Conservation (phyloP, 1,139 yeast species). For the Magnusiomyces sp. region DNA sequence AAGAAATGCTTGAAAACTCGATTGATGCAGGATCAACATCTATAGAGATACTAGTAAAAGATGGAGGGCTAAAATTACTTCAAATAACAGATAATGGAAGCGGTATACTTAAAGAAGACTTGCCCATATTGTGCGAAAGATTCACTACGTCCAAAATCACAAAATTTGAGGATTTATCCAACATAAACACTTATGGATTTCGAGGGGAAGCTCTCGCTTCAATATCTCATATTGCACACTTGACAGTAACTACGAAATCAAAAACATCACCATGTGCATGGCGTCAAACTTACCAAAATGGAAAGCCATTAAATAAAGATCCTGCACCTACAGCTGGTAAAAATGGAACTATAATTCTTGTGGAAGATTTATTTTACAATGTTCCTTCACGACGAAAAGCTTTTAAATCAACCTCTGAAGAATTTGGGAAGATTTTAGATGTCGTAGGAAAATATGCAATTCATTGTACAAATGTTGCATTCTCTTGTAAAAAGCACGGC, state of each 20-base stretch:
- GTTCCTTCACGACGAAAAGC: slow-evolving; percentile 71
- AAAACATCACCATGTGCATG: slow-evolving; percentile 55
- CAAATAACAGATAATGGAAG: slow-evolving; percentile 68
- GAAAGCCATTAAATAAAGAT: slow-evolving; percentile 38
- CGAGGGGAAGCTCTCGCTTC: slow-evolving; percentile 77
- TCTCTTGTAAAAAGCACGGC: slow-evolving; percentile 72
- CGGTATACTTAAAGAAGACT: slow-evolving; percentile 54
- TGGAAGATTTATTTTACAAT: slow-evolving; percentile 86
- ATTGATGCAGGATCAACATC: slow-evolving; percentile 62
- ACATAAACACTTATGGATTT: slow-evolving; percentile 58
- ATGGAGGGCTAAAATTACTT: slow-evolving; percentile 53
- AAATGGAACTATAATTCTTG: slow-evolving; percentile 75
- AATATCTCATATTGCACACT: slow-evolving; percentile 51
- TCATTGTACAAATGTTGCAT: slow-evolving; percentile 60
- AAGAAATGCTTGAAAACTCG: slow-evolving; percentile 72
- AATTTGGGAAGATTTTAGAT: slow-evolving; percentile 67
- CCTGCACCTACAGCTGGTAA: slow-evolving; percentile 82
- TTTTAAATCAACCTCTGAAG: slow-evolving; percentile 60
- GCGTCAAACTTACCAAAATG: slow-evolving; percentile 53
- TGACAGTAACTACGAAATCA: slow-evolving; percentile 74
- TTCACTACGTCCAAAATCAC: slow-evolving; percentile 66
- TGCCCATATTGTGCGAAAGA: slow-evolving; percentile 52
- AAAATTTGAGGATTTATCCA: slow-evolving; percentile 43
- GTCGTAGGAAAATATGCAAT: slow-evolving; percentile 79
- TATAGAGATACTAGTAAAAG: slow-evolving; percentile 58